Conservation (phyloP, 768 basidiomycete species). For the Trametes punicea region DNA sequence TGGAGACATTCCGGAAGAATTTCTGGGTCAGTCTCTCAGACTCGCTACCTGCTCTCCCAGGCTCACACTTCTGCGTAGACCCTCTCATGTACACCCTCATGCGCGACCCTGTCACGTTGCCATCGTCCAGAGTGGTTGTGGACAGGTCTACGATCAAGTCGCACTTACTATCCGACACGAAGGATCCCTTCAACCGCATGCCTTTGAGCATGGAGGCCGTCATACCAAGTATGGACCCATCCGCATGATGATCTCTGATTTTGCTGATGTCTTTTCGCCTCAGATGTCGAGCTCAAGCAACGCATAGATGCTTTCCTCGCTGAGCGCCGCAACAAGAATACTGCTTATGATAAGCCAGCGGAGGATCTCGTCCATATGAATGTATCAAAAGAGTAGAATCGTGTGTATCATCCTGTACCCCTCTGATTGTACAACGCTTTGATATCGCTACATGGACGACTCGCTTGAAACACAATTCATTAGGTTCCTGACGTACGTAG, state of each 20-base stretch:
- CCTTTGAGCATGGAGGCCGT: constrained; percentile 81
- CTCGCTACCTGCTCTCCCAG: too few relatives aligned
- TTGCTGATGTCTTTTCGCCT: constrained; percentile 1
- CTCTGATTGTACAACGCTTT: background rate
- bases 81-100: constrained; percentile 90
- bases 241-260: background rate
- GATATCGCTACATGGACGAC: background rate
- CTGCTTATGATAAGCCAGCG: constrained; percentile 28
- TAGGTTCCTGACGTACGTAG: too few relatives aligned
- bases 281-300: constrained; percentile 44
- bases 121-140: constrained; percentile 72
- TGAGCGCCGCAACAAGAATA: constrained; percentile 35
- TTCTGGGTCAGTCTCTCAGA: constrained; percentile 58
- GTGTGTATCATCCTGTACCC: constrained; percentile 12
- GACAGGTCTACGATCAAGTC: constrained; percentile 95
- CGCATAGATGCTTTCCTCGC: constrained; percentile 45
- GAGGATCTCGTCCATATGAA: constrained; percentile 34
- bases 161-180: constrained; percentile 85
- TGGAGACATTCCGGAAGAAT: constrained; percentile 94
- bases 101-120: constrained; percentile 91
- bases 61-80: constrained; percentile 43
- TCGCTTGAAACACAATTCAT: too few relatives aligned
- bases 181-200: constrained; percentile 93
- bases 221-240: constrained; percentile 51
- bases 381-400: constrained; percentile 19